Conservation (phyloP, 106 monocot species). For the Vanilla planifolia region DNA sequence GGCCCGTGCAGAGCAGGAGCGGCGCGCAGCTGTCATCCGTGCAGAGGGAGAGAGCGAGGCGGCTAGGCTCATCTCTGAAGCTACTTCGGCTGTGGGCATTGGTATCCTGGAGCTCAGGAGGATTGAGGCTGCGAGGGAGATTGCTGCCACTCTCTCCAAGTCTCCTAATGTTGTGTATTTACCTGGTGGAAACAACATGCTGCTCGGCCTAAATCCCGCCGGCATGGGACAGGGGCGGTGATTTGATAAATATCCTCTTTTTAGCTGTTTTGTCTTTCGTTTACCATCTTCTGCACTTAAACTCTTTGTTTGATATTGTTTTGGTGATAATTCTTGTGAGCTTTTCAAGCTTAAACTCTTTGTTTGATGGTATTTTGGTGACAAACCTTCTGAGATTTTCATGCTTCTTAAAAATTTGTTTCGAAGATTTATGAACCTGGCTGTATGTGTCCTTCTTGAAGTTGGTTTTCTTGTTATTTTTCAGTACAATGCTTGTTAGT, state of each 20-base stretch:
- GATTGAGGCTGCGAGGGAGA: conserved; percentile 77
- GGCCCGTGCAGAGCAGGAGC: conserved; percentile 57
- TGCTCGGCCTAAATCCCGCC: conserved; percentile 39
- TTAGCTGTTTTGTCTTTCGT: neutral
- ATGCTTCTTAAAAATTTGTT: neutral
- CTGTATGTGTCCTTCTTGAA: neutral
- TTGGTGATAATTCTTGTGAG: neutral
- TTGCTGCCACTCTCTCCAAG: conserved; percentile 46
- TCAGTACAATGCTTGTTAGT: too few relatives aligned
- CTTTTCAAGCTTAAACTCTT: neutral
- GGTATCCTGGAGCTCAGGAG: conserved; percentile 63
- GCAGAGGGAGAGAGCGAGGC: conserved; percentile 67
- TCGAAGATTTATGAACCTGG: neutral
- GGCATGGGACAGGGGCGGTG: conserved; percentile 4
- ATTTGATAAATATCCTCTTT: neutral
- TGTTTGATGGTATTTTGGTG: too few relatives aligned
- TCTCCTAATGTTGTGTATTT: conserved; percentile 47
- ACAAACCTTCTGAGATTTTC: neutral
- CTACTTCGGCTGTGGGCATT: conserved; percentile 39
- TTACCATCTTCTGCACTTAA: neutral
- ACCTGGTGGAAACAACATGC: conserved; percentile 56
- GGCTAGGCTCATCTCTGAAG: conserved; percentile 55
- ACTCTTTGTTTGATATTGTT: too few relatives aligned
- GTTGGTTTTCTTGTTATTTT: too few relatives aligned
- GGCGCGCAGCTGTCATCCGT: conserved; percentile 51